These are phyloP conservation scores for Lasiosphaeris hirsuta DNA, from an alignment of 495 filamentous ascomycete genomes.

Conservation along the genomic window DNA sequence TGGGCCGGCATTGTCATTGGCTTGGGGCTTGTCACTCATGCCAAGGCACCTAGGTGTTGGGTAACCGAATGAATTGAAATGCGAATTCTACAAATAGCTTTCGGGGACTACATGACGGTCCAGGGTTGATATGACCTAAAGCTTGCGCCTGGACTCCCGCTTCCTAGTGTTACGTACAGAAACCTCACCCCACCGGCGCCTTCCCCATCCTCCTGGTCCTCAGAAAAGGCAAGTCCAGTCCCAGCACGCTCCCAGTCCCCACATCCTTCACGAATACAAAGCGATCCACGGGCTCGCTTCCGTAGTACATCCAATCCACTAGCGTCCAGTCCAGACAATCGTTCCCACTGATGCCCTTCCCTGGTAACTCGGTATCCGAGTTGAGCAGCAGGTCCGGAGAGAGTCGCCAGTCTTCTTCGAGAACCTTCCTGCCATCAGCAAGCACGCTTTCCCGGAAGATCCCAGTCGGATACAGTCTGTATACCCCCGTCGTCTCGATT, in stretches of 20 bases:
- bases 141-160: too few species aligned
- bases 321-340: slow-evolving; percentile 38
- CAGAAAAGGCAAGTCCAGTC: slow-evolving; percentile 34
- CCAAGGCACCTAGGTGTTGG: too few species aligned
- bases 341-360: slow-evolving; percentile 16
- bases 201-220: slow-evolving; percentile 14
- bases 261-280: slow-evolving; percentile 39
- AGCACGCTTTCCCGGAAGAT: slow-evolving; percentile 12
- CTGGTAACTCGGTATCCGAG: slow-evolving; percentile 18
- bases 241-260: slow-evolving; percentile 25
- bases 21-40: too few species aligned
- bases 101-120: too few species aligned
- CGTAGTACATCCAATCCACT: slow-evolving; percentile 33
- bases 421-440: neutral
- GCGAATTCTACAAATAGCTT: too few species aligned
- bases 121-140: too few species aligned
- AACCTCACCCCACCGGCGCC: neutral
- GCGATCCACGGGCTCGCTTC: slow-evolving; percentile 31
- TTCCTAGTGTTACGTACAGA: too few species aligned
- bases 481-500: slow-evolving; percentile 10
- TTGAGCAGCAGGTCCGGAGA: slow-evolving; percentile 12
- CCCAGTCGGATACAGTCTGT: slow-evolving; percentile 30
- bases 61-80: too few species aligned
- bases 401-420: slow-evolving; percentile 18
- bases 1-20: too few species aligned